These are phyloP conservation scores for Floccularia luteovirens DNA, from an alignment of 768 basidiomycete genomes.

Conservation along the genomic window DNA sequence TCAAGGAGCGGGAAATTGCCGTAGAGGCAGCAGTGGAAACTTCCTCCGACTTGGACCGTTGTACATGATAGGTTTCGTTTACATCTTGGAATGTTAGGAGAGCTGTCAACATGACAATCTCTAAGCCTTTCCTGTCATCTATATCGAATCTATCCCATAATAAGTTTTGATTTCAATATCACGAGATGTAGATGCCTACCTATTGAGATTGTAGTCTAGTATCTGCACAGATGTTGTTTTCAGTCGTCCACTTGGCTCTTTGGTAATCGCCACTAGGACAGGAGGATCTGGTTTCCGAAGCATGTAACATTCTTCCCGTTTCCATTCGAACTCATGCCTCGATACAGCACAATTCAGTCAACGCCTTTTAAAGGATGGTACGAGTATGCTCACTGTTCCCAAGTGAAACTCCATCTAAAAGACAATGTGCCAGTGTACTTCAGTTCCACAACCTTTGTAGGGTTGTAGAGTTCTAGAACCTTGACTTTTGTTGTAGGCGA, in stretches of 20 bases:
- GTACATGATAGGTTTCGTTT: slow-evolving; percentile 46
- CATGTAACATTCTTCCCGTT: slow-evolving; percentile 75
- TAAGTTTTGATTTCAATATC: neutral
- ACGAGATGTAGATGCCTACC: slow-evolving; percentile 29
- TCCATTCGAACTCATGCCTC: slow-evolving; percentile 85
- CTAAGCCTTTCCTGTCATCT: slow-evolving; percentile 77
- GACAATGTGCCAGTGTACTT: slow-evolving; percentile 66
- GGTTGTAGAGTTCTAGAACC: slow-evolving; percentile 70
- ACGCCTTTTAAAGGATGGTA: neutral
- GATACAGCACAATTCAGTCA: neutral
- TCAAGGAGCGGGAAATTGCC: neutral
- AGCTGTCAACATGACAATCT: slow-evolving; percentile 72
- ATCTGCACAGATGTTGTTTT: slow-evolving; percentile 67
- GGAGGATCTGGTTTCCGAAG: slow-evolving; percentile 83
- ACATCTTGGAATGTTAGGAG: slow-evolving; percentile 73
- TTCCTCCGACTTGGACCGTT: slow-evolving; percentile 9
- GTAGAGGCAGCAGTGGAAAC: neutral
- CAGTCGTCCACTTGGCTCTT: slow-evolving; percentile 60
- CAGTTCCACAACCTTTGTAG: slow-evolving; percentile 59
- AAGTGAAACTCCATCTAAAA: slow-evolving; percentile 75
- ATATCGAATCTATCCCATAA: slow-evolving; percentile 63
- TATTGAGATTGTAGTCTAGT: slow-evolving; percentile 78
- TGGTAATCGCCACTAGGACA: slow-evolving; percentile 76
- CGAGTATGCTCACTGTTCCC: slow-evolving; percentile 70
- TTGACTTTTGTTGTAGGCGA: slow-evolving; percentile 63